Percentiles rank a stretch among this genome's conserved stretches.
These are phyloP conservation scores for Colletotrichum sansevieriae DNA, from an alignment of 2,329 filamentous ascomycete species.

Conservation along the genomic window DNA sequence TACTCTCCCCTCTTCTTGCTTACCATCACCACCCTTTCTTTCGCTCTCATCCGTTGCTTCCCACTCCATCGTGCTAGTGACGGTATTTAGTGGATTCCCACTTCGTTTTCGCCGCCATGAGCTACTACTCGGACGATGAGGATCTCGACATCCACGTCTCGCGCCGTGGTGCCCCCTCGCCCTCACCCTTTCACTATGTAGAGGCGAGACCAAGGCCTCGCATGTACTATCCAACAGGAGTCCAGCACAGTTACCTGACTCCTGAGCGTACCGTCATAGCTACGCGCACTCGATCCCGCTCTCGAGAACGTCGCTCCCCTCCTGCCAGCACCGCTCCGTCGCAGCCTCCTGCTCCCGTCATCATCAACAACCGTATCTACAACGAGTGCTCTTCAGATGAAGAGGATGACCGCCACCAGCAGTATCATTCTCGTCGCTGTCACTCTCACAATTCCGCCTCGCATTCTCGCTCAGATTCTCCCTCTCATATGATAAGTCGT, in stretches of 20 bases:
- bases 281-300: slow-evolving; percentile 57
- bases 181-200: slow-evolving; percentile 61
- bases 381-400: slow-evolving; percentile 63
- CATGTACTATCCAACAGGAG: slow-evolving; percentile 57
- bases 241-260: slow-evolving; percentile 54
- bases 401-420: slow-evolving; percentile 51
- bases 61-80: neutral
- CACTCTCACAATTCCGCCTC: slow-evolving; percentile 46
- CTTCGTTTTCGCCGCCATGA: slow-evolving; percentile 37
- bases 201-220: slow-evolving; percentile 54
- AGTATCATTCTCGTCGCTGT: slow-evolving; percentile 47
- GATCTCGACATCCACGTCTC: slow-evolving; percentile 65
- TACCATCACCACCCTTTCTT: neutral
- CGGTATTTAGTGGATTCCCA: neutral
- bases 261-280: slow-evolving; percentile 63
- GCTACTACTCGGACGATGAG: slow-evolving; percentile 65
- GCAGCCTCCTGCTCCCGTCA: slow-evolving; percentile 54
- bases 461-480: slow-evolving; percentile 53
- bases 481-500: slow-evolving; percentile 56
- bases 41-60: neutral
- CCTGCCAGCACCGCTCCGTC: slow-evolving; percentile 51
- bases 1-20: neutral
- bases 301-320: slow-evolving; percentile 61
- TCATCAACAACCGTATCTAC: slow-evolving; percentile 70
- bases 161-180: slow-evolving; percentile 56